These are phyloP conservation scores for Diaporthe sp. DNA, from an alignment of 2,329 filamentous ascomycete species.

Conservation along the genomic window DNA sequence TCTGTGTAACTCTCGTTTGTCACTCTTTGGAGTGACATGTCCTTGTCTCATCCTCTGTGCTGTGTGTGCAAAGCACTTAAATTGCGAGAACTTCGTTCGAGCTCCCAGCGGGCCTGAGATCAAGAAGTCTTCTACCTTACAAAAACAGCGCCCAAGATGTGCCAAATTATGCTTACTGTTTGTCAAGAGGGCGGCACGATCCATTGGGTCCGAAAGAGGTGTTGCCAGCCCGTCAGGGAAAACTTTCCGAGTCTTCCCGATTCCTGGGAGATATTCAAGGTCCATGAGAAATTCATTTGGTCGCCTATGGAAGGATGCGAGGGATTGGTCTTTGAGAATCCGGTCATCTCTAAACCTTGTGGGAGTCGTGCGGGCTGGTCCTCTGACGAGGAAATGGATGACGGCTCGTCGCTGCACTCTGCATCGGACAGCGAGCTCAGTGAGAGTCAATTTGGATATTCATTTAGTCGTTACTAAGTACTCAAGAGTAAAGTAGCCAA, in stretches of 20 bases:
- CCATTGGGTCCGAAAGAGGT: slow-evolving; percentile 10
- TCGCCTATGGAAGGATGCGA: slow-evolving; percentile 18
- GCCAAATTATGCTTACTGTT: slow-evolving; percentile 9
- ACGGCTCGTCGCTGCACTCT: background rate
- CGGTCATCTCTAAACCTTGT: background rate
- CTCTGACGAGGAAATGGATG: slow-evolving; percentile 3
- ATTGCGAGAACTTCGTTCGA: background rate
- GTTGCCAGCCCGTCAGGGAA: background rate
- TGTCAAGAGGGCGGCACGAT: slow-evolving; percentile 13
- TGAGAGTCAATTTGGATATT: background rate
- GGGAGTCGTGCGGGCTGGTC: slow-evolving; percentile 11
- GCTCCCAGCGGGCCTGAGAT: no score
- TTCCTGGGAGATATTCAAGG: background rate
- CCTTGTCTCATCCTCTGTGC: background rate
- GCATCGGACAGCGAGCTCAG: background rate
- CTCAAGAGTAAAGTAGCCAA: background rate
- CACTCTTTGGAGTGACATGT: background rate
- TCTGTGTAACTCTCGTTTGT: background rate
- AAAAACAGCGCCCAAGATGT: background rate
- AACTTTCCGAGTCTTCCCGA: background rate
- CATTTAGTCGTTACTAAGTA: background rate
- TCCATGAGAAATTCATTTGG: slow-evolving; percentile 1
- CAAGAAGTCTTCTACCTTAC: background rate
- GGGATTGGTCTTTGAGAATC: slow-evolving; percentile 4
- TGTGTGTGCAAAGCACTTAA: background rate